Evolutionary conservation across 768 basidiomycete species (phyloP), one percentile per base, ranked within the genome.

Genomic region (Holtermannia corniformis): DNA sequence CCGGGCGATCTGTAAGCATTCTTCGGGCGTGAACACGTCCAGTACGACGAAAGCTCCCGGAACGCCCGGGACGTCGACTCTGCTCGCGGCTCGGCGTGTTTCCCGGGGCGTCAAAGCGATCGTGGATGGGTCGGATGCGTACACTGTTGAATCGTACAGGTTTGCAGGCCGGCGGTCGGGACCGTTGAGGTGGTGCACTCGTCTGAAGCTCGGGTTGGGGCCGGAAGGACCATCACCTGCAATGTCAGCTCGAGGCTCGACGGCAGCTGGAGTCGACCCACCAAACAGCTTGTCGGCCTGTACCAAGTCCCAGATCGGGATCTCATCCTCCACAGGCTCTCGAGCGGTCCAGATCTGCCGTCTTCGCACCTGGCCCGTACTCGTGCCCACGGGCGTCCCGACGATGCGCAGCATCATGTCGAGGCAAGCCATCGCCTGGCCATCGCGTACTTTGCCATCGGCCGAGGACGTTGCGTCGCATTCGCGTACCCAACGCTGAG

Each of bases 401-500:
- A 70, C 78, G 2, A 78, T 78, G 11, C 80, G 68, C 41, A 81
- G 58, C 7, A 81, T 77, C 44, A 77, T 74, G 50, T 79, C 76
- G 40, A 80, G 68, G 46, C 79, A 79, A 55, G 72, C 72, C 73
- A 80, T 72, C 2, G 70, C 72, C 51, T 73, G 71, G 44, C 72
- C 72, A 56, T 79, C 75, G 27, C 77, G 75, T 52, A 71, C 65
- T 47, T 67, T 61, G 59, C 76, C 76, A 28, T 73, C 69, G 1
- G 69, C 72, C n/a, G 67, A 72, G 13, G 74, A 65, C 2, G 78
- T 78, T 1, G 79, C 80, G 64, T 81, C 80, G 62, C 78, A 79
- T 57, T 81, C 80, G 28, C 80, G 64, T 3, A 80, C 78, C 80
- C 80, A 81, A 11, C 80, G 73, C 58, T 80, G 79, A 37, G 16